Base-by-base conservation (phyloP, 1,284 basidiomycete species). In the Cutaneotrichosporon cavernicola region DNA sequence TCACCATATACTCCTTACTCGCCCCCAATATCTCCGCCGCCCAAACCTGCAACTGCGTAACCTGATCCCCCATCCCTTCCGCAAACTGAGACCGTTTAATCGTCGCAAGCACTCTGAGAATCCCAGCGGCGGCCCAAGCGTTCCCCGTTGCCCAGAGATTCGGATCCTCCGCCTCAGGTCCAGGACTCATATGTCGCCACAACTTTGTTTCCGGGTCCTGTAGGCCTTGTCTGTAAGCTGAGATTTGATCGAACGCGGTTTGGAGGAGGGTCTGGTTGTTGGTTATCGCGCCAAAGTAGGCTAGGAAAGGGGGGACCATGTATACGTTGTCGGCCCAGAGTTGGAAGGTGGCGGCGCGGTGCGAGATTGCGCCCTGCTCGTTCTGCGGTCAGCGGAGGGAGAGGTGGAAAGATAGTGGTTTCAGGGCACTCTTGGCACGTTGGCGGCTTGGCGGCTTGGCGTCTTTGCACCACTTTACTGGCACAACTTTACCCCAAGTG, bases 221-320 rank as follows among this genome's bases (percentile, higher is more conserved):
- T 21, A 85, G 76, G 6, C 69, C 72, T 1, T 85, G 80, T 18
- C 92, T 86, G 76, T 97, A 96, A 0, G 92, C 82, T 55, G 83
- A 83, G 68, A 90, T 87, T 76, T 97, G 95, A 43, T 85, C 86
- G 80, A 91, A 90, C 0, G 91, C 89, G 60, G 86, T 84, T 38
- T 81, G 76, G 10, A 96, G 73, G 30, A 94, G 82, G 1, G 87
- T 86, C 49, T 85, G 77, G 78, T 96, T 93, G 34, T 81, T 74
- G 0, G 86, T 87, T 31, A 87, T 71, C 38, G 88, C 87, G 34
- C 90, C 95, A 76, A 92, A 95, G 79, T 90, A 93, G 0, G 94
- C 92, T 10, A 97, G 80, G 80, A 95, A 97, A 0, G 94, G 94
- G 0, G 94, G 85, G 5, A 84, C 86, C 86, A 88, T 88, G 73